phyloP scores from a whole-genome alignment of 164 flowering plant species.

The Brasenia schreberi region DNA sequence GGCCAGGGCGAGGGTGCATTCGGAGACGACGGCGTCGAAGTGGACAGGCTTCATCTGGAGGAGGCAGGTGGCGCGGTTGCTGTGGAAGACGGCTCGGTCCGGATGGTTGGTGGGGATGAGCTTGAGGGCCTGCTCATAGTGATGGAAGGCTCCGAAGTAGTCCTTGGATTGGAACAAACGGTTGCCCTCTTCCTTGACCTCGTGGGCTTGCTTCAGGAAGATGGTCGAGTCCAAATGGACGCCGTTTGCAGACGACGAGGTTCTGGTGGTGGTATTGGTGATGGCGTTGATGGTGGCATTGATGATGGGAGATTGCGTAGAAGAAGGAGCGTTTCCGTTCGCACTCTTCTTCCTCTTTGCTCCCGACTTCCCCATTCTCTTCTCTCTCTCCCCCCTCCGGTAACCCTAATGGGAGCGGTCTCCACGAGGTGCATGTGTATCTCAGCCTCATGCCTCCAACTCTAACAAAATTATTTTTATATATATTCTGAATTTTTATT shows the following conservation, averaged over 20 bases:
- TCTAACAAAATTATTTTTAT: not conserved
- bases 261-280: conserved; percentile 2
- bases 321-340: not conserved
- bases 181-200: conserved; percentile 94
- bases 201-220: conserved; percentile 77
- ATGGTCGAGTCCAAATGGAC: conserved; percentile 60
- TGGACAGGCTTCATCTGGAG: conserved; percentile 96
- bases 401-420: not conserved
- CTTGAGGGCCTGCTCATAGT: conserved; percentile 68
- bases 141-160: conserved; percentile 68
- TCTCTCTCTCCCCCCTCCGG: not conserved
- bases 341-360: conserved; percentile 65
- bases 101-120: conserved; percentile 81
- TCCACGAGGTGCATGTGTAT: not conserved
- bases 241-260: conserved; percentile 32
- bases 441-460: not conserved
- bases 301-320: not conserved
- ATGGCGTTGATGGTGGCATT: not conserved
- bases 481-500: too few relatives aligned
- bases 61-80: conserved; percentile 93
- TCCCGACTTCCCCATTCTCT: conserved; percentile 75
- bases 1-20: conserved; percentile 77
- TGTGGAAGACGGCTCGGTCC: conserved; percentile 86
- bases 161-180: conserved; percentile 75
- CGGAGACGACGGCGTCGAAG: conserved; percentile 69